Evolutionary conservation across 345 rosid genomes (phyloP).

Genomic region (Raphanus sativus): DNA sequence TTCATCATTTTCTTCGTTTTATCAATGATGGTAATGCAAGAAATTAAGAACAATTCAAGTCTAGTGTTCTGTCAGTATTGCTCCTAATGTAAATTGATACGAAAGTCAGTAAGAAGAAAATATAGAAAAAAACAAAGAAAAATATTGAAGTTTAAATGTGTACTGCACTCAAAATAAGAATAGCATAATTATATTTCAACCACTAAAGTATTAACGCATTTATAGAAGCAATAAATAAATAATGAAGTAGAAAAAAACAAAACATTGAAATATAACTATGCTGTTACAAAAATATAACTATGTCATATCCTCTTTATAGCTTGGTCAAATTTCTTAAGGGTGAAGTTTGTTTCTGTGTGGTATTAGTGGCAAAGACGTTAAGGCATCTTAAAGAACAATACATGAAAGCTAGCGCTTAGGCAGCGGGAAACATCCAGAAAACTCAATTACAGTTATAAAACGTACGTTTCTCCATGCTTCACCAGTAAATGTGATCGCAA

Average conservation of each 20-base stretch:
- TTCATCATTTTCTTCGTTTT: background rate
- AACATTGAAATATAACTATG: conserved; percentile 9
- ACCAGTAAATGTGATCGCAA: background rate
- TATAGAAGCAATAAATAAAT: conserved; percentile 27
- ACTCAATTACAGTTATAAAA: background rate
- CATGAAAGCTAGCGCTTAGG: conserved; percentile 3
- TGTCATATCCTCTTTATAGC: conserved; percentile 19
- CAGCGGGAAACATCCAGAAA: background rate
- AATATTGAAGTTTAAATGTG: conserved; percentile 27
- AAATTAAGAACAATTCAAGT: background rate
- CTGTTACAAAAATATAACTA: background rate
- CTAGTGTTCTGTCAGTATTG: conserved; percentile 23
- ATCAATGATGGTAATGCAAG: background rate
- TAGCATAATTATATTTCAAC: conserved; percentile 36
- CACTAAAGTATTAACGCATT: conserved; percentile 36
- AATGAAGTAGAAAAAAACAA: conserved; percentile 5
- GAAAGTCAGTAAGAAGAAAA: conserved; percentile 13
- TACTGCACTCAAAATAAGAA: conserved; percentile 36
- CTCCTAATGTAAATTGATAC: conserved; percentile 31
- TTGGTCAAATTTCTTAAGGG: background rate
- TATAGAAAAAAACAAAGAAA: conserved; percentile 10
- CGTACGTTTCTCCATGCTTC: background rate
- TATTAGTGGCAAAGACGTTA: background rate
- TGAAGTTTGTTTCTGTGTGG: background rate
- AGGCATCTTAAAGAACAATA: conserved; percentile 5